Evolutionary conservation across 2,329 filamentous ascomycete species (phyloP).

Genomic region (Leptographium procerum): DNA sequence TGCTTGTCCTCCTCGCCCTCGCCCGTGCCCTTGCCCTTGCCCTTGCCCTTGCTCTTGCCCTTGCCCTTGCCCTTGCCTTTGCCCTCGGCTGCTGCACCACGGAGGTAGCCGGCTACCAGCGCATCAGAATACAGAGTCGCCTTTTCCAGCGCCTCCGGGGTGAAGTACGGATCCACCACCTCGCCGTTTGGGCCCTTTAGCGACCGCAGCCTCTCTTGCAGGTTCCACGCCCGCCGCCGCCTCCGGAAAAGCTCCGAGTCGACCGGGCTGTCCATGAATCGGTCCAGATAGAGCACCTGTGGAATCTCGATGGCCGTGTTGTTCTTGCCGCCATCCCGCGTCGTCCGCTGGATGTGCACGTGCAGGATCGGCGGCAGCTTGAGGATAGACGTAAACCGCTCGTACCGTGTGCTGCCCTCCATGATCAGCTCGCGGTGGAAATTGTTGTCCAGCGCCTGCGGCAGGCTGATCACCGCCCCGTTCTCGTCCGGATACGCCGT

Average conservation of each 20-base stretch:
- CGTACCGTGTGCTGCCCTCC: conserved; percentile 44
- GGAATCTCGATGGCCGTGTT: conserved; percentile 68
- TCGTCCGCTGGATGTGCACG: conserved; percentile 76
- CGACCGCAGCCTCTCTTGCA: conserved; percentile 51
- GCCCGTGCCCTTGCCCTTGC: background rate
- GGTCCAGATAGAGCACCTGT: conserved; percentile 73
- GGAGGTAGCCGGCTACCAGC: background rate
- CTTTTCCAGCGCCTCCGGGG: background rate
- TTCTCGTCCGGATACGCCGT: conserved; percentile 44
- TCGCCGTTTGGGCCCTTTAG: conserved; percentile 32
- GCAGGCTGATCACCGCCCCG: conserved; percentile 49
- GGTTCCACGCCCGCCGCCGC: conserved; percentile 62
- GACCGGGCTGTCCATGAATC: conserved; percentile 63
- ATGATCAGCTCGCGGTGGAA: conserved; percentile 72
- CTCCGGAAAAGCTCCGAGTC: conserved; percentile 50
- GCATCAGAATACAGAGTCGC: conserved; percentile 5
- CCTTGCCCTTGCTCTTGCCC: conserved; percentile 4
- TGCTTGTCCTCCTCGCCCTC: background rate
- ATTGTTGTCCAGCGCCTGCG: conserved; percentile 72
- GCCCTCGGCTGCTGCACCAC: background rate
- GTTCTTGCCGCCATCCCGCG: conserved; percentile 64
- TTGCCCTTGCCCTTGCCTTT: background rate
- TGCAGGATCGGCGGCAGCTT: conserved; percentile 77
- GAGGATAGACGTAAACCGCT: conserved; percentile 58
- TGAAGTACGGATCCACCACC: conserved; percentile 1